A percentile compares a stretch with the other conserved stretches of the same genome.
These are phyloP conservation scores for Neoscytalidium dimidiatum DNA, from an alignment of 2,329 filamentous ascomycete species.

Conservation along the genomic window DNA sequence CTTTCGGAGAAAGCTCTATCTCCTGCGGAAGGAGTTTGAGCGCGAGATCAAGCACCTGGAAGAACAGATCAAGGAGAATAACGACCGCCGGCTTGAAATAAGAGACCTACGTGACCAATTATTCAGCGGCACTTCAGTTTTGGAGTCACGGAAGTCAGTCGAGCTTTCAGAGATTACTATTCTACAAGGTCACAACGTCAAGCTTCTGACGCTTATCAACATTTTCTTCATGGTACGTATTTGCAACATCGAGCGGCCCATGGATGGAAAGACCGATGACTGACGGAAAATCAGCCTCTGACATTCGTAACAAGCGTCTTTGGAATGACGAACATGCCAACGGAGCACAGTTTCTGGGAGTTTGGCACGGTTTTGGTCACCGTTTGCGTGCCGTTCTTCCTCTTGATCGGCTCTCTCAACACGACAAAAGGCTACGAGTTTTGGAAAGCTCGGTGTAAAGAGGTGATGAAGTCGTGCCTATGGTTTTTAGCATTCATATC, in stretches of 20 bases:
- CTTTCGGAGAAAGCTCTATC: slow-evolving; percentile 53
- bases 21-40: slow-evolving; percentile 52
- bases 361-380: slow-evolving; percentile 45
- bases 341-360: slow-evolving; percentile 35
- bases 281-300: slow-evolving; percentile 43
- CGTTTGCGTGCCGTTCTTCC: slow-evolving; percentile 49
- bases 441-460: slow-evolving; percentile 28
- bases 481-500: slow-evolving; percentile 17
- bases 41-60: slow-evolving; percentile 53
- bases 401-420: slow-evolving; percentile 48
- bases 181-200: slow-evolving; percentile 63
- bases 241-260: background rate
- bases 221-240: slow-evolving; percentile 56
- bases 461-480: slow-evolving; percentile 19
- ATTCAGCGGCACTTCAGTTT: slow-evolving; percentile 64
- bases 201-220: slow-evolving; percentile 60
- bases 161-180: slow-evolving; percentile 55
- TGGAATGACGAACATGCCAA: slow-evolving; percentile 52
- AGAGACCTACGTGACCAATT: slow-evolving; percentile 61
- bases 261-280: background rate
- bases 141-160: slow-evolving; percentile 62
- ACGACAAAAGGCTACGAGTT: slow-evolving; percentile 42
- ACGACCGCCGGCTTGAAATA: slow-evolving; percentile 57
- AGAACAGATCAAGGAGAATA: slow-evolving; percentile 53
- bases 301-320: slow-evolving; percentile 64